phyloP scores from a whole-genome alignment of 129 eudicot genomes.

The Artemisia argyi region DNA sequence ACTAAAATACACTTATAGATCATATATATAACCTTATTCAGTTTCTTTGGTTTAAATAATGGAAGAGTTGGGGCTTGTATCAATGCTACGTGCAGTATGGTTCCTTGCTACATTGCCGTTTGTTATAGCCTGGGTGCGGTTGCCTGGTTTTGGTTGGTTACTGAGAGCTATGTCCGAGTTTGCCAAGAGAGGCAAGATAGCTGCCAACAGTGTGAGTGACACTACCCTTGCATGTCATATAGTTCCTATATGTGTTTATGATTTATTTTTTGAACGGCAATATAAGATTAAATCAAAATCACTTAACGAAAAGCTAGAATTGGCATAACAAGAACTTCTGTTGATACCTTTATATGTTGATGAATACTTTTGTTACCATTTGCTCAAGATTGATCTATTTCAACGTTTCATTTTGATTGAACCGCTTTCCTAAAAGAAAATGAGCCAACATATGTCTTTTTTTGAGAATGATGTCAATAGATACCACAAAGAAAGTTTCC shows the following conservation, averaged over 20 bases:
- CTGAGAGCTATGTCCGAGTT: conserved; percentile 39
- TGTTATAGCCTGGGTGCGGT: conserved; percentile 52
- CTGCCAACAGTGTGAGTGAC: conserved; percentile 42
- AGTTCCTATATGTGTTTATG: not conserved
- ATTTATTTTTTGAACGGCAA: not conserved
- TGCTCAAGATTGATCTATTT: no score
- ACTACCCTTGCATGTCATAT: conserved; percentile 1
- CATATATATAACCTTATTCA: no score
- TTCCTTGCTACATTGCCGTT: conserved; percentile 55
- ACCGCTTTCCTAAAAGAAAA: no score
- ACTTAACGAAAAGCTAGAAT: no score
- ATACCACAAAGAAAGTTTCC: not conserved
- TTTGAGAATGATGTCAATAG: no score
- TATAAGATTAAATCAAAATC: no score
- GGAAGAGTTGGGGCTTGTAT: conserved; percentile 41
- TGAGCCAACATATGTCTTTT: no score
- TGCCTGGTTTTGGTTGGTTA: conserved; percentile 35
- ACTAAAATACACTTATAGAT: no score
- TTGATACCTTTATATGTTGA: no score
- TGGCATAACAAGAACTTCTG: no score
- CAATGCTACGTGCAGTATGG: conserved; percentile 59
- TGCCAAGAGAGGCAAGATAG: conserved; percentile 67
- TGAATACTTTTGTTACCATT: no score
- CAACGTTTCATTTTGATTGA: no score
- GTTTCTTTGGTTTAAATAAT: conserved; percentile 6